phyloP scores from a whole-genome alignment of 1,284 basidiomycete genomes.

The Lignosus rhinocerotis region DNA sequence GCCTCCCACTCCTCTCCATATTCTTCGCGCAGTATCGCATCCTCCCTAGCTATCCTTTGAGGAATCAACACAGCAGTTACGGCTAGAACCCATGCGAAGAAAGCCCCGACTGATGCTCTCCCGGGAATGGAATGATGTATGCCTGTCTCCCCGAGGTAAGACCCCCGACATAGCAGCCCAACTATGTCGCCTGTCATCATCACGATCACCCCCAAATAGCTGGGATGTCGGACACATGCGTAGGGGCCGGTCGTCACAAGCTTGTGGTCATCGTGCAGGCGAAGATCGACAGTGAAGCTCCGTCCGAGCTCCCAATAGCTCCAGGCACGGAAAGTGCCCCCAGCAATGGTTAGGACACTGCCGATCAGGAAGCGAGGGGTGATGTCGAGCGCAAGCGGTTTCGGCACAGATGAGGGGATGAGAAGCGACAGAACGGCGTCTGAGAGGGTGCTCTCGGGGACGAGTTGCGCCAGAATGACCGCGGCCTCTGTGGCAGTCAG shows the following conservation, averaged over 20 bases:
- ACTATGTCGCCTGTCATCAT: background rate
- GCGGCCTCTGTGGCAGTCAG: background rate
- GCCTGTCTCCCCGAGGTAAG: conserved; percentile 2
- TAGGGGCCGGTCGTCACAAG: conserved; percentile 7
- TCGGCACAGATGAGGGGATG: background rate
- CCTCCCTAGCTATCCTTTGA: conserved; percentile 6
- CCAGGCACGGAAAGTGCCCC: background rate
- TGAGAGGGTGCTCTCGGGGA: background rate
- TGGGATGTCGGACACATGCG: conserved; percentile 7
- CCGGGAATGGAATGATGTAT: background rate
- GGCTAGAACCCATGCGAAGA: background rate
- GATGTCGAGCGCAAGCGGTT: background rate
- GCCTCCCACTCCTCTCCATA: conserved; percentile 18
- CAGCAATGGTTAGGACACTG: background rate
- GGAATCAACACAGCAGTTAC: background rate
- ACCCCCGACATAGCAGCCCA: background rate
- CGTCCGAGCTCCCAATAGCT: conserved; percentile 6
- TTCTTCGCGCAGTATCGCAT: conserved; percentile 12
- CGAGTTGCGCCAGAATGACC: background rate
- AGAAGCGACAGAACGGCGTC: background rate
- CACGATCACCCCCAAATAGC: conserved; percentile 1
- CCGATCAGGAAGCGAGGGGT: background rate
- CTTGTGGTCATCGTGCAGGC: background rate
- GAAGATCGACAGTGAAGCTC: conserved; percentile 5
- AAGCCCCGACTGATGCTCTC: background rate